These are phyloP conservation scores for Ceratocystis variospora DNA, from an alignment of 2,329 filamentous ascomycete genomes.

Conservation along the genomic window DNA sequence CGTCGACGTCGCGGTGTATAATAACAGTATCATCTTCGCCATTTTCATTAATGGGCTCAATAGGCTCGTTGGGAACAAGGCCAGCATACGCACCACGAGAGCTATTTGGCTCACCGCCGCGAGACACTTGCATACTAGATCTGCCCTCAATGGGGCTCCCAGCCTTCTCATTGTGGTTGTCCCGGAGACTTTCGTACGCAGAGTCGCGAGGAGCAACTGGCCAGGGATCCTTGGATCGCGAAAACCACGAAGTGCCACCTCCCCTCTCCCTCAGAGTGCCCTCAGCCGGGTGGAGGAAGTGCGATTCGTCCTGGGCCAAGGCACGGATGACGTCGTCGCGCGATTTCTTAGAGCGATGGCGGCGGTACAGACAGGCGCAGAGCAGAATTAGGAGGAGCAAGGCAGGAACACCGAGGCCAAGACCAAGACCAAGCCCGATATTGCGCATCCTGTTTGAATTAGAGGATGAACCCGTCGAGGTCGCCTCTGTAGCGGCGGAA, in stretches of 20 bases:
- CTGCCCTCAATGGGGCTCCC: slow-evolving; percentile 24
- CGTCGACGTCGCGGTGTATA: slow-evolving; percentile 20
- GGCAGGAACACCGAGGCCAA: slow-evolving; percentile 48
- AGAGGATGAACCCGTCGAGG: not conserved
- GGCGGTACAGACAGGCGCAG: slow-evolving; percentile 35
- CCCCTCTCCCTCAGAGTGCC: slow-evolving; percentile 31
- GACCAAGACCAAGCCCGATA: slow-evolving; percentile 48
- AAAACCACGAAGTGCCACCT: slow-evolving; percentile 27
- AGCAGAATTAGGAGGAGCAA: slow-evolving; percentile 34
- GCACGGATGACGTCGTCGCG: slow-evolving; percentile 35
- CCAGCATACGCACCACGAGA: slow-evolving; percentile 20
- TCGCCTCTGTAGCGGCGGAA: slow-evolving; percentile 9
- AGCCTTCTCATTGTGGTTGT: slow-evolving; percentile 24
- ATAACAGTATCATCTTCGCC: slow-evolving; percentile 37
- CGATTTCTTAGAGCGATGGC: slow-evolving; percentile 26
- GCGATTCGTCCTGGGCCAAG: slow-evolving; percentile 36
- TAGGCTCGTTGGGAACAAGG: slow-evolving; percentile 17
- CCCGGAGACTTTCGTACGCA: slow-evolving; percentile 33
- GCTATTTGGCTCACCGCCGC: slow-evolving; percentile 14
- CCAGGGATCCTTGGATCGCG: slow-evolving; percentile 17
- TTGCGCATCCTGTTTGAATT: slow-evolving; percentile 14
- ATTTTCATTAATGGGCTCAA: slow-evolving; percentile 24
- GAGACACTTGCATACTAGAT: slow-evolving; percentile 20
- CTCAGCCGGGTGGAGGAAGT: slow-evolving; percentile 29
- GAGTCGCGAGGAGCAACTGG: slow-evolving; percentile 20